Percentiles rank a stretch among this genome's conserved stretches.
Conservation (phyloP, 2,329 filamentous ascomycete species). For the Arthroderma sp. region DNA sequence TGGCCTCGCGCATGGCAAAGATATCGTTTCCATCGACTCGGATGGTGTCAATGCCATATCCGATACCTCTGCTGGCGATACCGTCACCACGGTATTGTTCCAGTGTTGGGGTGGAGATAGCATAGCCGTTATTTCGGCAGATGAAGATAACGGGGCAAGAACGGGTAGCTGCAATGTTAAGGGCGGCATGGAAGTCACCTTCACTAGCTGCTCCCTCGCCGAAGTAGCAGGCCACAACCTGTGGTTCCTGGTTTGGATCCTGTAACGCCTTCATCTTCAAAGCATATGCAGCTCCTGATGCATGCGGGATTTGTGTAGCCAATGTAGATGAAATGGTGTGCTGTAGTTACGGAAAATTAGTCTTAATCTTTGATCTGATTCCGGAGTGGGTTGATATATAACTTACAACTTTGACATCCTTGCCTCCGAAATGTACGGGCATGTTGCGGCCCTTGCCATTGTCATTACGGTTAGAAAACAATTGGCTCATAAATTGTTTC, state of each 20-base stretch:
- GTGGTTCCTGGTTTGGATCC: slow-evolving; percentile 52
- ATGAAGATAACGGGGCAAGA: slow-evolving; percentile 82
- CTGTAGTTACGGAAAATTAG: slow-evolving; percentile 24
- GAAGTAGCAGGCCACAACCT: slow-evolving; percentile 73
- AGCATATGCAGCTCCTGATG: slow-evolving; percentile 74
- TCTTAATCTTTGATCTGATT: slow-evolving; percentile 5
- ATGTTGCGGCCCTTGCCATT: slow-evolving; percentile 76
- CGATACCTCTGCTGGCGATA: slow-evolving; percentile 72
- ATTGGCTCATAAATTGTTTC: slow-evolving; percentile 84
- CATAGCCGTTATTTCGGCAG: slow-evolving; percentile 86
- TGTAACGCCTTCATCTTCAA: slow-evolving; percentile 66
- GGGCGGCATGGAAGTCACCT: slow-evolving; percentile 79
- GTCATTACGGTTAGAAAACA: slow-evolving; percentile 80
- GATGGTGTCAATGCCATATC: slow-evolving; percentile 89
- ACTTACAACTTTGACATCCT: slow-evolving; percentile 66
- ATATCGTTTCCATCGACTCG: slow-evolving; percentile 91
- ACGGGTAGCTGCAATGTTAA: slow-evolving; percentile 81
- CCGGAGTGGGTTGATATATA: slow-evolving; percentile 5
- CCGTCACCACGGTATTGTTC: slow-evolving; percentile 88
- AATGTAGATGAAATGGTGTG: slow-evolving; percentile 78
- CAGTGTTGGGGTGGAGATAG: slow-evolving; percentile 76
- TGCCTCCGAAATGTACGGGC: slow-evolving; percentile 91
- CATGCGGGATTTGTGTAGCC: slow-evolving; percentile 81
- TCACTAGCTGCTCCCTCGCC: slow-evolving; percentile 83
- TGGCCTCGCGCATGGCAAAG: slow-evolving; percentile 73